Percentiles rank a stretch among this genome's conserved stretches.
phyloP scores from a whole-genome alignment of 805 yeast genomes.

The Monosporozyma unispora region DNA sequence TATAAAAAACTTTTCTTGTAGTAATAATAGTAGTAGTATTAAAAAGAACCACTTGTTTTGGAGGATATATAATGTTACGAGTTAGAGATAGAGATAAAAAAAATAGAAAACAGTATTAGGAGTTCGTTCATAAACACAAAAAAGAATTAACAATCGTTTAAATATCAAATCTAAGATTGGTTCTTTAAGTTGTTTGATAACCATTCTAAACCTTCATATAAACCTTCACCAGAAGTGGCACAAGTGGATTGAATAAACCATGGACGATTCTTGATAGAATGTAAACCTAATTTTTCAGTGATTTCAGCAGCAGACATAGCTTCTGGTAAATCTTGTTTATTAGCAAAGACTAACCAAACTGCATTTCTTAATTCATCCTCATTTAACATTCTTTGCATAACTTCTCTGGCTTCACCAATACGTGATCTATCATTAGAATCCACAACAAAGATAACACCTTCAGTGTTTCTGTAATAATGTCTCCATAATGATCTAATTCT shows the following conservation, averaged over 20 bases:
- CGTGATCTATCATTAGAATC: slow-evolving; percentile 98
- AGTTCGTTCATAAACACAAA: background rate
- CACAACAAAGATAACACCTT: slow-evolving; percentile 95
- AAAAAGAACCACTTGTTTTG: background rate
- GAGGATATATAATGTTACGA: background rate
- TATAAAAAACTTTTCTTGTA: background rate
- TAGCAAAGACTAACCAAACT: slow-evolving; percentile 88
- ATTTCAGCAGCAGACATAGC: slow-evolving; percentile 99
- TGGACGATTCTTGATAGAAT: slow-evolving; percentile 96
- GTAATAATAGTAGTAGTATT: background rate
- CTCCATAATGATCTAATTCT: slow-evolving; percentile 98
- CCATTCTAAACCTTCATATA: slow-evolving; percentile 97
- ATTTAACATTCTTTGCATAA: slow-evolving; percentile 94
- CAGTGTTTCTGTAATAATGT: slow-evolving; percentile 97
- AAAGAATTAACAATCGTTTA: background rate
- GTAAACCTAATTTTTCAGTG: slow-evolving; percentile 93
- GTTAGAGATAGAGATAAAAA: too few relatives aligned
- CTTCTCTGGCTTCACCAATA: slow-evolving; percentile 96
- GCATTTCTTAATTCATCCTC: slow-evolving; percentile 98
- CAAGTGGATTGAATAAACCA: slow-evolving; percentile 99
- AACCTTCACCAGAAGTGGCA: slow-evolving; percentile 99
- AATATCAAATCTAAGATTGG: slow-evolving; percentile 31
- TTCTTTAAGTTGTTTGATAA: slow-evolving; percentile 83
- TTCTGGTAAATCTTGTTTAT: slow-evolving; percentile 97
- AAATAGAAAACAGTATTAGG: background rate